Percentiles rank a stretch among this genome's conserved stretches.
Evolutionary conservation across 139 green algal species (phyloP).

Genomic region (Spirogloea muscicola): DNA sequence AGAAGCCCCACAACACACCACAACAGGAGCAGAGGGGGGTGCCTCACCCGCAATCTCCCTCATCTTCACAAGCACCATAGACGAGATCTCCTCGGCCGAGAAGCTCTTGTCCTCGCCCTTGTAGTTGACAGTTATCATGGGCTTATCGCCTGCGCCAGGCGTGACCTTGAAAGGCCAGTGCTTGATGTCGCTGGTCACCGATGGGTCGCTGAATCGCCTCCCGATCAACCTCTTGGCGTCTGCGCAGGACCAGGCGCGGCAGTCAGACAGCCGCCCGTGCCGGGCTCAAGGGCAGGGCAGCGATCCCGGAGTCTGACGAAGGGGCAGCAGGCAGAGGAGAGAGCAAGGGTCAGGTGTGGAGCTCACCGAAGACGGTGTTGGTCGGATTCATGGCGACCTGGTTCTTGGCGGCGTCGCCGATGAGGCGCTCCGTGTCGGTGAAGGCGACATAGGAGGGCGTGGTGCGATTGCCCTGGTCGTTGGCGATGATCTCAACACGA

Average conservation of each 20-base stretch:
- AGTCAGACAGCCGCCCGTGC: too few species aligned
- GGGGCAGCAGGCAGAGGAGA: too few species aligned
- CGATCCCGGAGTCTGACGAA: too few species aligned
- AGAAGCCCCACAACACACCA: too few species aligned
- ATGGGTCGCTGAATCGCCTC: constrained; percentile 74
- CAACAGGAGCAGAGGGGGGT: too few species aligned
- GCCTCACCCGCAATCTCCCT: constrained; percentile 92
- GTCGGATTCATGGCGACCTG: constrained; percentile 88
- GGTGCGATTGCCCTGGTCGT: constrained; percentile 80
- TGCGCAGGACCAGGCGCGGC: too few species aligned
- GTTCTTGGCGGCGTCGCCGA: constrained; percentile 87
- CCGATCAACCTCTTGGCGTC: constrained; percentile 97
- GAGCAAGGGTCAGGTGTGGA: too few species aligned
- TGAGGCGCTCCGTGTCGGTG: constrained; percentile 94
- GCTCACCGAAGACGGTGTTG: constrained; percentile 92
- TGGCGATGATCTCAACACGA: constrained; percentile 67
- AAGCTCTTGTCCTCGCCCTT: constrained; percentile 89
- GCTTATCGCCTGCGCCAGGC: constrained; percentile 76
- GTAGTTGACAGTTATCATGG: constrained; percentile 85
- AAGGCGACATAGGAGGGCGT: constrained; percentile 95
- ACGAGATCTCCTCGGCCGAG: constrained; percentile 89
- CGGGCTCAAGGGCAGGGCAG: too few species aligned
- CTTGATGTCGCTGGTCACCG: constrained; percentile 87
- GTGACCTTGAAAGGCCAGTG: constrained; percentile 79
- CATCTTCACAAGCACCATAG: constrained; percentile 98